Evolutionary conservation across 2,329 filamentous ascomycete genomes (phyloP).

Genomic region (Alternaria sp.): DNA sequence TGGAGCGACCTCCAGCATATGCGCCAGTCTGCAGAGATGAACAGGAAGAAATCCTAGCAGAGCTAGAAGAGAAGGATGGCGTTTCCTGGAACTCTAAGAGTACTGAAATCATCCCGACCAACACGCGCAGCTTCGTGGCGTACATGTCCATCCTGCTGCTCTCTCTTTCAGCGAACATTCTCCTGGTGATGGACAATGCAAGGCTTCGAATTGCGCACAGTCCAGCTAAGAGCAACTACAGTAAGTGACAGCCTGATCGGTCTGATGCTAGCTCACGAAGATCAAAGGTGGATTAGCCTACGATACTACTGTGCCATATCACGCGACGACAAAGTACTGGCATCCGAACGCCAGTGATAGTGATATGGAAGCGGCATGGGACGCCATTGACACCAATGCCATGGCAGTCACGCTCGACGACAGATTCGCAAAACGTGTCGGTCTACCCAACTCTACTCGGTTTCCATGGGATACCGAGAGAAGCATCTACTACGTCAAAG

Average conservation of each 20-base stretch:
- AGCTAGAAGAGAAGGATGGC: slow-evolving; percentile 31
- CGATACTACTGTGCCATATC: slow-evolving; percentile 34
- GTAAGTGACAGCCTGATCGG: slow-evolving; percentile 17
- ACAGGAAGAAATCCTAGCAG: slow-evolving; percentile 18
- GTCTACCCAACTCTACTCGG: slow-evolving; percentile 32
- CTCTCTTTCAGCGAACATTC: slow-evolving; percentile 37
- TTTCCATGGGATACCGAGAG: slow-evolving; percentile 47
- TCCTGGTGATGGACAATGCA: slow-evolving; percentile 37
- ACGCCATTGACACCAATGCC: slow-evolving; percentile 40
- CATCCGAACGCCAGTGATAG: slow-evolving; percentile 34
- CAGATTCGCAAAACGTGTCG: slow-evolving; percentile 27
- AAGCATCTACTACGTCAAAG: slow-evolving; percentile 45
- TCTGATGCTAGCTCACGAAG: not conserved
- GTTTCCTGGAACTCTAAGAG: slow-evolving; percentile 32
- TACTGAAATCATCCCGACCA: slow-evolving; percentile 34
- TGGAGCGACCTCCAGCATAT: slow-evolving; percentile 35
- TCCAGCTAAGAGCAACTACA: slow-evolving; percentile 31
- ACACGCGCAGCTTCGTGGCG: slow-evolving; percentile 32
- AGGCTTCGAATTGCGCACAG: slow-evolving; percentile 24
- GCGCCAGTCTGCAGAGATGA: slow-evolving; percentile 34
- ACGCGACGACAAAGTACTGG: slow-evolving; percentile 40
- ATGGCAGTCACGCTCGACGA: slow-evolving; percentile 43
- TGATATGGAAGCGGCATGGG: slow-evolving; percentile 41
- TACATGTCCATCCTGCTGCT: slow-evolving; percentile 38
- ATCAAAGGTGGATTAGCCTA: slow-evolving; percentile 35